phyloP scores from a whole-genome alignment of 192 early-diverging fungal genomes.

The Entomortierella lignicola region DNA sequence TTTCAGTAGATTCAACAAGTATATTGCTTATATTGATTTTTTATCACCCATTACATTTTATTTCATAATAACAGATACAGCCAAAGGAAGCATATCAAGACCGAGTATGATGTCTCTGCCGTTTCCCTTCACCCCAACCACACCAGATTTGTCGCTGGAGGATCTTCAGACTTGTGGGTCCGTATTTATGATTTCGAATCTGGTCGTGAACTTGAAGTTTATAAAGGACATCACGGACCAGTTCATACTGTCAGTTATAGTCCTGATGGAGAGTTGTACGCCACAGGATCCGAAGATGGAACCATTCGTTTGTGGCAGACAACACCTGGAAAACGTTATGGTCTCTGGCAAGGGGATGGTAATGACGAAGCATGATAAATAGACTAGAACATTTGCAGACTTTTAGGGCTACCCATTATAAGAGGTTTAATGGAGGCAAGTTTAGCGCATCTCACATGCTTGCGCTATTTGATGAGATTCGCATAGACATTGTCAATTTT shows the following conservation, averaged over 20 bases:
- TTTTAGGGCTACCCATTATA: neutral
- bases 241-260: slow-evolving; percentile 92
- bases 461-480: too few species aligned
- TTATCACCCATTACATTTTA: neutral
- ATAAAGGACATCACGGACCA: slow-evolving; percentile 93
- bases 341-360: slow-evolving; percentile 79
- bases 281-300: slow-evolving; percentile 92
- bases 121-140: slow-evolving; percentile 86
- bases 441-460: neutral
- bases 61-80: slow-evolving; percentile 41
- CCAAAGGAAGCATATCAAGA: slow-evolving; percentile 63
- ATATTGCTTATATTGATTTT: too few species aligned
- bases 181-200: slow-evolving; percentile 85
- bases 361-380: slow-evolving; percentile 43
- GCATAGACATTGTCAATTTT: too few species aligned
- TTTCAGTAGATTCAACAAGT: too few species aligned
- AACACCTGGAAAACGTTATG: slow-evolving; percentile 81
- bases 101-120: slow-evolving; percentile 79
- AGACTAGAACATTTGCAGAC: neutral
- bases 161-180: slow-evolving; percentile 85
- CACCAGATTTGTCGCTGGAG: slow-evolving; percentile 83
- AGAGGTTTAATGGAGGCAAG: neutral
- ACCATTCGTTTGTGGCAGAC: slow-evolving; percentile 94
- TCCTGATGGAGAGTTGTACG: slow-evolving; percentile 92
- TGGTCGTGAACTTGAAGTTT: slow-evolving; percentile 80